Conservation (phyloP, 2,329 filamentous ascomycete species). For the Chaetomiaceae sp. region DNA sequence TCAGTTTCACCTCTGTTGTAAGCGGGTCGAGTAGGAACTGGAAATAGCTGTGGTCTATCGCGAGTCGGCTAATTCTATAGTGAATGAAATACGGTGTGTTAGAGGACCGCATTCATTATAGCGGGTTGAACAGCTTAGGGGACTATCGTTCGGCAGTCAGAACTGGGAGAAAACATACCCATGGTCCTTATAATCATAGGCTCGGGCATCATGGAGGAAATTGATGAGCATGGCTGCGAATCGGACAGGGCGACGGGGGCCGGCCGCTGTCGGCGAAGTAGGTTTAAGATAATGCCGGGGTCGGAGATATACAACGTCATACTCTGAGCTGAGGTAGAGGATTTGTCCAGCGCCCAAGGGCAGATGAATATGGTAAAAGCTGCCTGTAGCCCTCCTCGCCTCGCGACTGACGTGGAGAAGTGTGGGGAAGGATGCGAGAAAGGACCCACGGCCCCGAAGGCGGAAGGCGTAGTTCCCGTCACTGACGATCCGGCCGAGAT, state of each 20-base stretch:
- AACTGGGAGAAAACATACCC: slow-evolving; percentile 3
- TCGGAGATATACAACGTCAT: slow-evolving; percentile 10
- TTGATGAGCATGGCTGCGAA: neutral
- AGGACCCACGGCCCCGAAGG: neutral
- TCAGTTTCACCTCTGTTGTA: neutral
- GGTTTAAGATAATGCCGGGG: neutral
- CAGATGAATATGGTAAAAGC: slow-evolving; percentile 10
- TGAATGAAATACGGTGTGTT: no score
- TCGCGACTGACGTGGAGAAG: slow-evolving; percentile 13
- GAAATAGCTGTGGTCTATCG: neutral
- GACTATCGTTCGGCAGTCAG: neutral
- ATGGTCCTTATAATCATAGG: slow-evolving; percentile 15
- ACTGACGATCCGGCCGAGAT: slow-evolving; percentile 6
- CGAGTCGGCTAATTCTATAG: neutral
- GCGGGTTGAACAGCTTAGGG: neutral
- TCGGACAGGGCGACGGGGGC: neutral
- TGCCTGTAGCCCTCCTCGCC: slow-evolving; percentile 6
- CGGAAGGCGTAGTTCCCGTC: slow-evolving; percentile 1
- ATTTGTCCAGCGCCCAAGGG: neutral
- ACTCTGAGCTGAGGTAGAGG: slow-evolving; percentile 12
- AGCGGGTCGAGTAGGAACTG: neutral
- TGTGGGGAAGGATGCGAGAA: neutral
- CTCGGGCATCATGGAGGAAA: slow-evolving; percentile 14
- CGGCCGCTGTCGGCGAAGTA: neutral
- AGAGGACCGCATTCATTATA: no score